These are phyloP conservation scores for Quercus mongolica DNA, from an alignment of 306 rosid species.

Conservation along the genomic window DNA sequence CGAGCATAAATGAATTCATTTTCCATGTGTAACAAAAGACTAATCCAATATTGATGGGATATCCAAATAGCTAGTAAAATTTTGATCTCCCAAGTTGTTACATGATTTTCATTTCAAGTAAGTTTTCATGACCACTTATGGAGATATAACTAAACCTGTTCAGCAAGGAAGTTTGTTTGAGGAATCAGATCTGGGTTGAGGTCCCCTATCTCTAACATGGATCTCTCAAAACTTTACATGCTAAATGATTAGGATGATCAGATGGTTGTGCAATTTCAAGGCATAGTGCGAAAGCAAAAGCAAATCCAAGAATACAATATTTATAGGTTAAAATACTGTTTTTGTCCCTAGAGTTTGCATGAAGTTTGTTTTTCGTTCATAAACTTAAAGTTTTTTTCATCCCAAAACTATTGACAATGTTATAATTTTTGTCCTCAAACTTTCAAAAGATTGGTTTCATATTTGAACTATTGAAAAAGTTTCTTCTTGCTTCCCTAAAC, in stretches of 20 bases:
- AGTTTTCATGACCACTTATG: conserved; percentile 10
- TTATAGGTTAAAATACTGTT: too few relatives aligned
- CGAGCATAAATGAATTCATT: conserved; percentile 8
- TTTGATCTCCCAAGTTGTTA: conserved; percentile 12
- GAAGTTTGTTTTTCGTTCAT: too few relatives aligned
- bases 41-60: background rate
- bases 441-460: too few relatives aligned
- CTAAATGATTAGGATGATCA: background rate
- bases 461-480: too few relatives aligned
- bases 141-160: background rate
- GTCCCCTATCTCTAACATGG: background rate
- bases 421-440: too few relatives aligned
- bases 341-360: too few relatives aligned
- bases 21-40: background rate
- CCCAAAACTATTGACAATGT: too few relatives aligned
- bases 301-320: background rate
- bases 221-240: background rate
- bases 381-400: too few relatives aligned
- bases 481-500: too few relatives aligned
- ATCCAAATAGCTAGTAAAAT: background rate
- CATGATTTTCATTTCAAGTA: conserved; percentile 7
- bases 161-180: background rate
- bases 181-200: background rate
- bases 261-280: background rate
- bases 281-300: background rate